Conservation (phyloP, 1,139 yeast genomes). For the Sugiyamaella sp. region DNA sequence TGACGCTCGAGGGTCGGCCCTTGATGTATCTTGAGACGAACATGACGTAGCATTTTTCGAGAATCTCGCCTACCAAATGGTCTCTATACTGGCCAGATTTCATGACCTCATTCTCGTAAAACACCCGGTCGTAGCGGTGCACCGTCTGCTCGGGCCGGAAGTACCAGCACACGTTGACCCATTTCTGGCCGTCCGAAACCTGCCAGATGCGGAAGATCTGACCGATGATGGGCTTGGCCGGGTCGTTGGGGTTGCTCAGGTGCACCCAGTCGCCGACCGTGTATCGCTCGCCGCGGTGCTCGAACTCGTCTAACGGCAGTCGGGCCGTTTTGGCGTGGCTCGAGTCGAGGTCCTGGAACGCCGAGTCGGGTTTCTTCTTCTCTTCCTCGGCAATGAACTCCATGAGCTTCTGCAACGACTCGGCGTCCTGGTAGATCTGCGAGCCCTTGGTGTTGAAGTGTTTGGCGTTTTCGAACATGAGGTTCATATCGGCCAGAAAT, state of each 20-base stretch:
- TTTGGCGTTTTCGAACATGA: conserved; percentile 77
- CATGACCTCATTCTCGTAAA: conserved; percentile 91
- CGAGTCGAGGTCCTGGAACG: conserved; percentile 64
- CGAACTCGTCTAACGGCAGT: conserved; percentile 75
- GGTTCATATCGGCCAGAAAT: conserved; percentile 74
- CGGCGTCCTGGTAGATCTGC: conserved; percentile 61
- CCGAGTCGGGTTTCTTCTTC: conserved; percentile 78
- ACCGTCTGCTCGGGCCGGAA: conserved; percentile 97
- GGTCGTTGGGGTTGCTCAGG: conserved; percentile 82
- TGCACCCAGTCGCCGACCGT: conserved; percentile 96
- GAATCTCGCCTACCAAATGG: conserved; percentile 82
- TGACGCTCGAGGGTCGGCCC: conserved; percentile 85
- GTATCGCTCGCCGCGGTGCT: conserved; percentile 70
- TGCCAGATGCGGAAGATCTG: conserved; percentile 94
- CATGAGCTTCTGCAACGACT: conserved; percentile 63
- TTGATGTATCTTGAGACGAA: conserved; percentile 93
- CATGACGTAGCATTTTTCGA: conserved; percentile 93
- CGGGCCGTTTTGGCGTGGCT: conserved; percentile 55
- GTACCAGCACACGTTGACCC: conserved; percentile 97
- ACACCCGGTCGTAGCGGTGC: conserved; percentile 84
- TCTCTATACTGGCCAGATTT: conserved; percentile 97
- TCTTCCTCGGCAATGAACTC: conserved; percentile 66
- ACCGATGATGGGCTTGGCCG: conserved; percentile 86
- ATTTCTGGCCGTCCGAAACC: conserved; percentile 74
- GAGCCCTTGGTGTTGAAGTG: conserved; percentile 62